Conservation (phyloP, 495 filamentous ascomycete genomes). For the Aspergillus wentii region DNA sequence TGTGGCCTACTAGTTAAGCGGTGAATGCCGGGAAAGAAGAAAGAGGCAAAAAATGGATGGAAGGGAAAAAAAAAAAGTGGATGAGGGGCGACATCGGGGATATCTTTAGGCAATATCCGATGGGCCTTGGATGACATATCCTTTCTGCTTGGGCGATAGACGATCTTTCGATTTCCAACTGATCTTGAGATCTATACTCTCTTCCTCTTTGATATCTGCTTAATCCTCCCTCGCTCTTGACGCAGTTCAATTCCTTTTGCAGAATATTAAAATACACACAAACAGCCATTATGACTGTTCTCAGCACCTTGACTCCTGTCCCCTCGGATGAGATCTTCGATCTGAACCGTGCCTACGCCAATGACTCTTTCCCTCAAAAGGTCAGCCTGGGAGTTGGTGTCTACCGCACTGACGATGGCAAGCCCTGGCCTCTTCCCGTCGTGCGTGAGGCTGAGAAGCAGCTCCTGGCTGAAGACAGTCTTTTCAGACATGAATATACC, state of each 20-base stretch:
- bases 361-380: slow-evolving; percentile 39
- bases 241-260: too few relatives aligned
- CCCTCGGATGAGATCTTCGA: slow-evolving; percentile 48
- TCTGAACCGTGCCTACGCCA: slow-evolving; percentile 36
- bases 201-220: not conserved
- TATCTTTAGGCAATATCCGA: too few relatives aligned
- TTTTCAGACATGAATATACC: slow-evolving; percentile 43
- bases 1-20: too few relatives aligned
- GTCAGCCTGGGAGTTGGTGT: slow-evolving; percentile 45
- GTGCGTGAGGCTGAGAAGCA: slow-evolving; percentile 42
- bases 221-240: not conserved
- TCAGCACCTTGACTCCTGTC: slow-evolving; percentile 30
- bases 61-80: too few relatives aligned
- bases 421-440: slow-evolving; percentile 47
- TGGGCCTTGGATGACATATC: too few relatives aligned
- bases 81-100: too few relatives aligned
- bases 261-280: not conserved
- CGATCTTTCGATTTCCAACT: too few relatives aligned
- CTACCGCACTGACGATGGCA: slow-evolving; percentile 49
- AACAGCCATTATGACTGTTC: slow-evolving; percentile 26
- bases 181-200: slow-evolving; percentile 1
- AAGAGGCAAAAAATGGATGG: too few relatives aligned
- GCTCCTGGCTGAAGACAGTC: slow-evolving; percentile 31
- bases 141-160: too few relatives aligned
- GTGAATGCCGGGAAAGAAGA: too few relatives aligned